These are phyloP conservation scores for Hypomontagnella submonticulosa DNA, from an alignment of 495 filamentous ascomycete genomes.

Conservation along the genomic window DNA sequence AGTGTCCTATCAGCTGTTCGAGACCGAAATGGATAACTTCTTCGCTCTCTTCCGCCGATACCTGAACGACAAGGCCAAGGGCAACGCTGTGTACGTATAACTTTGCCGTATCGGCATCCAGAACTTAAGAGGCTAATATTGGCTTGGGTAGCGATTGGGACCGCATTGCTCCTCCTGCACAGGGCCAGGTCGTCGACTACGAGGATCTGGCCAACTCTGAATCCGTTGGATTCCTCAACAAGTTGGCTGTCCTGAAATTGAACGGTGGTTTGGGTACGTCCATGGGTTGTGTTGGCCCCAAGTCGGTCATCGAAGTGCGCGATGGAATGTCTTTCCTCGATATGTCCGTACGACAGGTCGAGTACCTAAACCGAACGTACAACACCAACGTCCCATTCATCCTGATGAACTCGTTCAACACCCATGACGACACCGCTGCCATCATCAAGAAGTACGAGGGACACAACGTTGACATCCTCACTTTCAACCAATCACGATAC, in stretches of 20 bases:
- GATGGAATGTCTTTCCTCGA: conserved; percentile 99
- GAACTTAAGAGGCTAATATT: conserved; percentile 42
- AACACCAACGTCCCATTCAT: conserved; percentile 97
- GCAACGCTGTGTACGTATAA: conserved; percentile 76
- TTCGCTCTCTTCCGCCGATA: conserved; percentile 97
- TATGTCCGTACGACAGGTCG: conserved; percentile 97
- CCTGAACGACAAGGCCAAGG: conserved; percentile 98
- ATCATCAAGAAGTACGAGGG: conserved; percentile 99
- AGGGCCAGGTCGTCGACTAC: conserved; percentile 94
- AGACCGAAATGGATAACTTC: conserved; percentile 99
- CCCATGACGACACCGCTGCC: conserved; percentile 94
- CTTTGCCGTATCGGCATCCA: neutral
- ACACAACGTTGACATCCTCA: conserved; percentile 98
- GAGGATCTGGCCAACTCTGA: conserved; percentile 83
- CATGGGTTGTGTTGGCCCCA: conserved; percentile 99
- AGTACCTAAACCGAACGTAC: conserved; percentile 98
- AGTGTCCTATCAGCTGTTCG: conserved; percentile 69
- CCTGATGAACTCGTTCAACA: conserved; percentile 99
- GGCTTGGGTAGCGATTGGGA: conserved; percentile 78
- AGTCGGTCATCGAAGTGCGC: conserved; percentile 99
- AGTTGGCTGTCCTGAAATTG: conserved; percentile 98
- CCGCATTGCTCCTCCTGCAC: conserved; percentile 90
- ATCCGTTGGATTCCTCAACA: conserved; percentile 92
- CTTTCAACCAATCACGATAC: conserved; percentile 99
- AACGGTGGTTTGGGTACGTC: conserved; percentile 99